Percentiles rank a stretch among this genome's conserved stretches.
Conservation (phyloP, 805 yeast genomes). For the Yarrowia hollandica region DNA sequence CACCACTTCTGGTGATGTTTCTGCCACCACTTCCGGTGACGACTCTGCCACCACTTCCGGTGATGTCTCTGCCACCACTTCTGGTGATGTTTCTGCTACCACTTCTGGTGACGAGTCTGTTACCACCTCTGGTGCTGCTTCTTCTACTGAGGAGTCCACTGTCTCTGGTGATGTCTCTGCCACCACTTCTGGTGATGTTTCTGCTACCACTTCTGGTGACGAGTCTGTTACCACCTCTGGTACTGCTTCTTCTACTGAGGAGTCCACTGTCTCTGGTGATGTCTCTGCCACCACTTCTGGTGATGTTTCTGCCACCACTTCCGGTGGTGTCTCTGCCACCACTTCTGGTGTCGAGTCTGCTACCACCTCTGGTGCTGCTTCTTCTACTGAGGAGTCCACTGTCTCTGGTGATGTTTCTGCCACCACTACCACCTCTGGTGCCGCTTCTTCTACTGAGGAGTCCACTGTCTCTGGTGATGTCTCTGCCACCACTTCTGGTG, state of each 20-base stretch:
- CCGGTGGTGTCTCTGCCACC: slow-evolving; percentile 1
- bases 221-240: neutral
- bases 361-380: slow-evolving; percentile 4
- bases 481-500: neutral
- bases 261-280: neutral
- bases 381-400: too few species aligned
- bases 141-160: neutral
- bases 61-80: neutral
- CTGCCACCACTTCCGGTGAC: neutral
- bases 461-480: neutral
- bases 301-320: neutral
- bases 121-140: neutral
- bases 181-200: neutral
- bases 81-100: neutral
- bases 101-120: neutral
- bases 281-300: neutral
- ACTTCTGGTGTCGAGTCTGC: neutral
- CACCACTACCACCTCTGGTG: neutral
- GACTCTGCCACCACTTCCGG: neutral
- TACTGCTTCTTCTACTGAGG: neutral
- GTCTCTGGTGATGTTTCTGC: neutral
- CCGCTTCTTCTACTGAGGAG: neutral
- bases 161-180: neutral
- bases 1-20: neutral
- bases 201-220: neutral